These are phyloP conservation scores for Chamaenerion angustifolium DNA, from an alignment of 345 rosid genomes.

Conservation along the genomic window DNA sequence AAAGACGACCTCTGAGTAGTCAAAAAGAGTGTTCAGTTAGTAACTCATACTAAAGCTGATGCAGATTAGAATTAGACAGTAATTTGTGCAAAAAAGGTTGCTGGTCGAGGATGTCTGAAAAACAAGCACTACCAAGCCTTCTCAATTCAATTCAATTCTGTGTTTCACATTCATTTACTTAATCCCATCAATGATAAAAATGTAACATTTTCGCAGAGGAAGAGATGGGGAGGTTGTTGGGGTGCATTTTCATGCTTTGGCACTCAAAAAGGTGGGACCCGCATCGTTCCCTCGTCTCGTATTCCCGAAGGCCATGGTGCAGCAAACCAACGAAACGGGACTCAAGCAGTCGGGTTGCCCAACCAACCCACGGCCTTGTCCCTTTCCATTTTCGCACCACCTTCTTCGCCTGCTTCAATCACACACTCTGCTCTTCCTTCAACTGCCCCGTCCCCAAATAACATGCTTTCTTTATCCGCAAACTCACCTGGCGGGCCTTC, in stretches of 20 bases:
- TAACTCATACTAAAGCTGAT: no score
- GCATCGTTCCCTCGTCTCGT: slow-evolving; percentile 81
- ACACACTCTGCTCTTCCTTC: slow-evolving; percentile 78
- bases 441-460: slow-evolving; percentile 71
- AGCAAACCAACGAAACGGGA: slow-evolving; percentile 48
- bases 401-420: slow-evolving; percentile 91
- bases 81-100: no score
- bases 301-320: slow-evolving; percentile 60
- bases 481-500: slow-evolving; percentile 92
- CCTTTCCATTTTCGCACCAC: slow-evolving; percentile 85
- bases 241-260: slow-evolving; percentile 73
- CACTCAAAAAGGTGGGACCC: slow-evolving; percentile 69
- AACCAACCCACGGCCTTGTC: slow-evolving; percentile 46
- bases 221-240: slow-evolving; percentile 87
- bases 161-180: no score
- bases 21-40: no score
- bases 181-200: no score
- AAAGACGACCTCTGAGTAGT: no score
- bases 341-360: slow-evolving; percentile 49
- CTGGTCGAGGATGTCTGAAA: no score
- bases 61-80: no score
- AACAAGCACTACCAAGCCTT: no score
- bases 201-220: slow-evolving; percentile 29
- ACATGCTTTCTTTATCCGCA: slow-evolving; percentile 48
- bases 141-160: no score